Conservation (phyloP, 2,329 filamentous ascomycete species). For the Ilyonectria mors-panacis region DNA sequence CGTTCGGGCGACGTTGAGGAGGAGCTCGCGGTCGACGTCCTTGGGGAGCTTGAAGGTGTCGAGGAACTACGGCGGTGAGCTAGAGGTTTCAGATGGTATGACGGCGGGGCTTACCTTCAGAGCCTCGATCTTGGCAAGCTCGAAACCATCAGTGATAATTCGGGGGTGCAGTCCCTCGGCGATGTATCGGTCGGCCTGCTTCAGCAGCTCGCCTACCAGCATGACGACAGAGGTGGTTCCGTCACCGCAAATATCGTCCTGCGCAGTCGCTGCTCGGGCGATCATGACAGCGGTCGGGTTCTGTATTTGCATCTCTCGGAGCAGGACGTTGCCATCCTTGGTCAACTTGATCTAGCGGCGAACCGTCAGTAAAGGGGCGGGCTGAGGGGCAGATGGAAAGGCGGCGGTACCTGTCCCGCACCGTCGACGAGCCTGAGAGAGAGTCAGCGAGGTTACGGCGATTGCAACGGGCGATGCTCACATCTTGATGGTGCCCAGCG, state of each 20-base stretch:
- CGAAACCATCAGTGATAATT: constrained; percentile 97
- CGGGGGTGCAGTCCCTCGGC: constrained; percentile 96
- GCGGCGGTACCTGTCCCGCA: constrained; percentile 72
- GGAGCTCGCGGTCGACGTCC: constrained; percentile 92
- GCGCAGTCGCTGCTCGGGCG: constrained; percentile 89
- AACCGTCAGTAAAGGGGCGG: constrained; percentile 48
- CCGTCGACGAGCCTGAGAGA: constrained; percentile 75
- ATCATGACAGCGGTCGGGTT: constrained; percentile 96
- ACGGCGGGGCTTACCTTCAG: constrained; percentile 74
- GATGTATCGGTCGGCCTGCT: constrained; percentile 97
- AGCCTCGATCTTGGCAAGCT: constrained; percentile 94
- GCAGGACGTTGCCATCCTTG: constrained; percentile 94
- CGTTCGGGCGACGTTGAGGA: constrained; percentile 93
- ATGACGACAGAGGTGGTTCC: constrained; percentile 97
- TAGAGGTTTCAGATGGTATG: neutral
- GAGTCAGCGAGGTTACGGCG: constrained; percentile 46
- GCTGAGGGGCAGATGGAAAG: constrained; percentile 47
- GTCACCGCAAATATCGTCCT: constrained; percentile 98
- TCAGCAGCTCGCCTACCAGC: constrained; percentile 94
- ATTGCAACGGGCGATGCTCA: constrained; percentile 54
- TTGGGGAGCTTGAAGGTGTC: constrained; percentile 92
- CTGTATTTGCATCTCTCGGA: constrained; percentile 92
- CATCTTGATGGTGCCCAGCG: constrained; percentile 97
- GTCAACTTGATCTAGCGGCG: constrained; percentile 90
- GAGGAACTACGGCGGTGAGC: constrained; percentile 76